Evolutionary conservation across 2,329 filamentous ascomycete species (phyloP), one percentile per base, ranked within the genome.

Genomic region (Helotiales sp.): DNA sequence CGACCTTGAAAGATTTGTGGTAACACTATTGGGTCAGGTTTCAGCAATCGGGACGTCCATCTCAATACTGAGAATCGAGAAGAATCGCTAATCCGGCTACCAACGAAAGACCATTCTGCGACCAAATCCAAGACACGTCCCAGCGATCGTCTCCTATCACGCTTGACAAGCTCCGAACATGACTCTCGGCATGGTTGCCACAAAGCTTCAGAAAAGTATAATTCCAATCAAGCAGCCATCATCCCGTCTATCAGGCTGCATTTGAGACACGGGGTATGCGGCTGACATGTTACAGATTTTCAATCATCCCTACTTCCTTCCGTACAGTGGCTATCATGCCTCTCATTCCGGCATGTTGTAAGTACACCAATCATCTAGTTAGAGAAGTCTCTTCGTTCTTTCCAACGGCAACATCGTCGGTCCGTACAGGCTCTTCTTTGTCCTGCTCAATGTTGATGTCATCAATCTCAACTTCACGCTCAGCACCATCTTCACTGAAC

Each of bases 401-500:
- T n/a, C n/a, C n/a, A n/a, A n/a, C n/a, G n/a, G n/a, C n/a, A n/a
- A n/a, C n/a, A n/a, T n/a, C n/a, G n/a, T 48, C 24, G 60, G 54
- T n/a, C n/a, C n/a, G n/a, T n/a, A n/a, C n/a, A n/a, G 33, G 55
- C n/a, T 62, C 54, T 49, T 57, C 46, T 36, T 25, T 46, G 29
- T 58, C 49, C 8, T 63, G 57, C n/a, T 50, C 34, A 12, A 57
- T 25, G 36, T 55, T 57, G 19, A 54, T 31, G 27, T 63, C 61
- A 27, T 63, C 60, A 27, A 65, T 55, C 7, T 66, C 54, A 3
- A 63, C 55, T 46, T 75, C 74, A 53, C 73, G 71, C 55, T 75
- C 75, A 25, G 72, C 72, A 17, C 79, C 79, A n/a, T 78, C 72
- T 0, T 78, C 73, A 38, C 76, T 72, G 67, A 82, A 82, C 50